phyloP scores from a whole-genome alignment of 768 basidiomycete species.

The Rhodotorula taiwanensis region DNA sequence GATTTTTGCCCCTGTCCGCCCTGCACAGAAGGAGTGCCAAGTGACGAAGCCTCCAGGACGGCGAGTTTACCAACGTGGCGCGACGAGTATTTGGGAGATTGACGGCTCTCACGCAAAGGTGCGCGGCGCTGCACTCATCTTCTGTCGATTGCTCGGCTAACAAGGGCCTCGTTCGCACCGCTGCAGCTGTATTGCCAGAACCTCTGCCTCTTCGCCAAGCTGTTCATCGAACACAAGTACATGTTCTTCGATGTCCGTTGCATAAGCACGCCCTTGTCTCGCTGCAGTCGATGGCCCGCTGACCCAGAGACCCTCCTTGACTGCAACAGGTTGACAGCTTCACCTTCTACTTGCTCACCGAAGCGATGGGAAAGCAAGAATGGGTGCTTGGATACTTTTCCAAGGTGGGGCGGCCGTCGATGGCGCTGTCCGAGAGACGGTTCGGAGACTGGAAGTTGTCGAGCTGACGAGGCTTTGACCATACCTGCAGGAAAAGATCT shows the following conservation, averaged over 20 bases:
- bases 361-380: conserved; percentile 68
- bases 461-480: neutral
- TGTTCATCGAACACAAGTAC: conserved; percentile 98
- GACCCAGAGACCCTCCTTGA: neutral
- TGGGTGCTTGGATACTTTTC: conserved; percentile 73
- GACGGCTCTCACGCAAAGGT: conserved; percentile 83
- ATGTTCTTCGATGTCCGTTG: conserved; percentile 78
- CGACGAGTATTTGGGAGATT: conserved; percentile 89
- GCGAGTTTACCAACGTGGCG: conserved; percentile 83
- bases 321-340: conserved; percentile 49
- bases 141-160: neutral
- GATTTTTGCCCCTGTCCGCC: neutral
- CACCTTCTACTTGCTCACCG: conserved; percentile 85
- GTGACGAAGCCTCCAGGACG: conserved; percentile 70
- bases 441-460: neutral
- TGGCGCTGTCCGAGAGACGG: no score
- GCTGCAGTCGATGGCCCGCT: rapidly evolving
- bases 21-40: conserved; percentile 59
- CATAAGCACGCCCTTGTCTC: neutral
- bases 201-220: conserved; percentile 86
- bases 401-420: conserved; percentile 46
- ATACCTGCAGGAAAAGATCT: conserved; percentile 70
- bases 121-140: conserved; percentile 33
- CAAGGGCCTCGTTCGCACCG: neutral
- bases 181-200: conserved; percentile 90